A percentile compares a stretch with the other conserved stretches of the same genome.
Conservation (phyloP, 1,284 basidiomycete species). For the Ganoderma lingzhi region DNA sequence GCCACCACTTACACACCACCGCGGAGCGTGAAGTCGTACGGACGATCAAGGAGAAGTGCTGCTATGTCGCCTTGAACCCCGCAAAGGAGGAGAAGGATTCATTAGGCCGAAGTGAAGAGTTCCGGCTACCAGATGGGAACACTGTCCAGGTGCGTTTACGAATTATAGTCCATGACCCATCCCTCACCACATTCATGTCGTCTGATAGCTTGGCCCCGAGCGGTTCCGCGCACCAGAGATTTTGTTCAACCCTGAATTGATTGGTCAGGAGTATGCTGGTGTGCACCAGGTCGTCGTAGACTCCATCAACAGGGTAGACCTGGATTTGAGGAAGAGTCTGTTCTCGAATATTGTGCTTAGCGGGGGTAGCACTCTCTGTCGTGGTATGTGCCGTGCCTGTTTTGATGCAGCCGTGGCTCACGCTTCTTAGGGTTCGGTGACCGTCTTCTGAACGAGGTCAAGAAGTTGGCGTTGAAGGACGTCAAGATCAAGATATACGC, state of each 20-base stretch:
- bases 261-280: constrained; percentile 96
- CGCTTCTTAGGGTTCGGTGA: constrained; percentile 87
- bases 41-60: constrained; percentile 98
- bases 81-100: constrained; percentile 96
- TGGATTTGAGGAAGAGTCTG: constrained; percentile 93
- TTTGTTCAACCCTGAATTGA: constrained; percentile 96
- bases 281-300: constrained; percentile 96
- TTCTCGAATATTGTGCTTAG: constrained; percentile 98
- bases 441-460: constrained; percentile 93
- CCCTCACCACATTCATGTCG: background rate
- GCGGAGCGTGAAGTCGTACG: constrained; percentile 98
- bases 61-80: constrained; percentile 93
- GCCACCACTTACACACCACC: constrained; percentile 95
- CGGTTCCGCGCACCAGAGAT: constrained; percentile 98
- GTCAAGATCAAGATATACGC: constrained; percentile 99
- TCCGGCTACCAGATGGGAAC: constrained; percentile 95
- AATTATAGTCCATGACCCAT: background rate
- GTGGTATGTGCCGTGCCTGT: constrained; percentile 60
- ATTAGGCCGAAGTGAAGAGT: constrained; percentile 83
- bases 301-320: constrained; percentile 85
- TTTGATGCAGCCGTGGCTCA: constrained; percentile 10
- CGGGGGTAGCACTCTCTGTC: constrained; percentile 95
- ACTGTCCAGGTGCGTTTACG: constrained; percentile 77
- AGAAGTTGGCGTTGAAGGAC: constrained; percentile 96
- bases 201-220: constrained; percentile 86